A percentile compares a stretch with the other conserved stretches of the same genome.
phyloP scores from a whole-genome alignment of 83 land plant genomes.

The Thuja plicata region DNA sequence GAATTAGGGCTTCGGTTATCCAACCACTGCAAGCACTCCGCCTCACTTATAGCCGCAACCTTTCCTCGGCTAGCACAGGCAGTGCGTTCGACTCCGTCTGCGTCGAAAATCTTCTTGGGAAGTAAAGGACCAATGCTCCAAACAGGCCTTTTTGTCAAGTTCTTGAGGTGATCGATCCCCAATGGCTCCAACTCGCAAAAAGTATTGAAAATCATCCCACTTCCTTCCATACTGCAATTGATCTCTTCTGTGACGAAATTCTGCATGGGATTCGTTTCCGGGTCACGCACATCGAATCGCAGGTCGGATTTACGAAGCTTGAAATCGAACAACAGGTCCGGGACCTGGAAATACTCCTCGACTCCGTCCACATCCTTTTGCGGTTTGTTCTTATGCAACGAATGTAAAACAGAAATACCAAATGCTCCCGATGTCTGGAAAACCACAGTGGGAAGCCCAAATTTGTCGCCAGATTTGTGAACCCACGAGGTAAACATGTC shows the following conservation, averaged over 20 bases:
- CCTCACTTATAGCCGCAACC: not conserved
- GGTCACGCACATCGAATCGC: too few relatives aligned
- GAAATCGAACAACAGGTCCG: too few relatives aligned
- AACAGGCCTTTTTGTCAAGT: constrained; percentile 7
- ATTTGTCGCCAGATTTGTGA: not conserved
- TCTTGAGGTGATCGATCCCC: constrained; percentile 25
- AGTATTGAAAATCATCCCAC: constrained; percentile 38
- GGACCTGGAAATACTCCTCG: too few relatives aligned
- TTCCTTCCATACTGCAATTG: constrained; percentile 23
- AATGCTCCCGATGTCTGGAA: constrained; percentile 20
- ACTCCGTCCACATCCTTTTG: too few relatives aligned
- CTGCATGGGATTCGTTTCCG: too few relatives aligned
- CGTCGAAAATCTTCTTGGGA: not conserved
- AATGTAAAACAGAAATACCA: too few relatives aligned
- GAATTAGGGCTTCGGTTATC: constrained; percentile 22
- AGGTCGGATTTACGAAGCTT: too few relatives aligned
- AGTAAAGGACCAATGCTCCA: constrained; percentile 31
- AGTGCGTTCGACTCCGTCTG: not conserved
- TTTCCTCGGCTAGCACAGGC: constrained; percentile 3
- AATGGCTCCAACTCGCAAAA: constrained; percentile 36
- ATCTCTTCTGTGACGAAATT: not conserved
- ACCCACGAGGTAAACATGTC: constrained; percentile 6
- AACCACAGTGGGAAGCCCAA: constrained; percentile 38
- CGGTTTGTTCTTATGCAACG: too few relatives aligned
- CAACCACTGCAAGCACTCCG: constrained; percentile 39